phyloP scores from a whole-genome alignment of 192 early-diverging fungal genomes.

The Umbelopsis vinacea region DNA sequence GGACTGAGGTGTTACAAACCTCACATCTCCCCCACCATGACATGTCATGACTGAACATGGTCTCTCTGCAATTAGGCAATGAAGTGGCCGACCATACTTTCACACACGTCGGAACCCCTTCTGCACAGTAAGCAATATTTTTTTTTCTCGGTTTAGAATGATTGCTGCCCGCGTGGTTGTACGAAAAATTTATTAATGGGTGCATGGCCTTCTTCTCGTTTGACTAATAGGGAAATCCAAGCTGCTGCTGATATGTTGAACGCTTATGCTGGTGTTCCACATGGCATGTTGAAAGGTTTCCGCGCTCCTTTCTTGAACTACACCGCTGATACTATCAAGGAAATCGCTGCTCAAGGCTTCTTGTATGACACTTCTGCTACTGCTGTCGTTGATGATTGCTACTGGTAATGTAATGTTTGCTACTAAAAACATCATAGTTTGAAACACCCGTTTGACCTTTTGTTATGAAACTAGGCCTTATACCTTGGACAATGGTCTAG shows the following conservation, averaged over 20 bases:
- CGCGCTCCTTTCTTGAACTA: conserved; percentile 69
- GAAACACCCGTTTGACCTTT: background rate
- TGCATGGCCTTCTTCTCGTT: conserved; percentile 13
- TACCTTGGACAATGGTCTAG: conserved; percentile 67
- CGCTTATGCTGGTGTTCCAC: conserved; percentile 62
- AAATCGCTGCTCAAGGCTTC: conserved; percentile 50
- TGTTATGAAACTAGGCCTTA: conserved; percentile 50
- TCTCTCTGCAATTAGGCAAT: conserved; percentile 36
- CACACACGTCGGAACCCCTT: conserved; percentile 42
- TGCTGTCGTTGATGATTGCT: conserved; percentile 48
- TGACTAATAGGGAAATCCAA: conserved; percentile 45
- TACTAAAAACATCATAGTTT: background rate
- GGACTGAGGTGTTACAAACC: conserved; percentile 38
- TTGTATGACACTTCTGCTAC: conserved; percentile 60
- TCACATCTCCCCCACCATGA: too few relatives aligned
- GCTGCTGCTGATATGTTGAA: conserved; percentile 48
- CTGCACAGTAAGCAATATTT: conserved; percentile 39
- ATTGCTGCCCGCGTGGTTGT: background rate
- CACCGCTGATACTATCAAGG: conserved; percentile 48
- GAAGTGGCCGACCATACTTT: conserved; percentile 62
- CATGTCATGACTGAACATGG: background rate
- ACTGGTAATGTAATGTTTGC: conserved; percentile 47
- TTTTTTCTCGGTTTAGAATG: background rate
- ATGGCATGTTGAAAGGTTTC: conserved; percentile 62
- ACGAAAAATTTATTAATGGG: background rate